Evolutionary conservation across 225 moss, liverwort and hornwort genomes (phyloP), one percentile per base, ranked within the genome.

Genomic region (Rhytidiadelphus loreus): DNA sequence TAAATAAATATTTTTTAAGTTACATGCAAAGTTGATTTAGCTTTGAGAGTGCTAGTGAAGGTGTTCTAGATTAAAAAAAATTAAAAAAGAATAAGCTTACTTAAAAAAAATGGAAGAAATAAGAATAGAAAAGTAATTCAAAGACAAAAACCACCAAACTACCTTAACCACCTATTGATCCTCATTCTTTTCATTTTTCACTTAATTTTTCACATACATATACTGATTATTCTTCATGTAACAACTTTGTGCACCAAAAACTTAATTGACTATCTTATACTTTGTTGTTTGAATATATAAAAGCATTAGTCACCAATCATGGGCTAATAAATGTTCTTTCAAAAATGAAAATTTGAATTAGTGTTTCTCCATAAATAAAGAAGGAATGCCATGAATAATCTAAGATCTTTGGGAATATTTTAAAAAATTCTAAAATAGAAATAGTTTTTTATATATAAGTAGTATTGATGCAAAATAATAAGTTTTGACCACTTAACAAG

Each of bases 321-420:
- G 3, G 26, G 4, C 4, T n/a, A 4, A 37, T 11, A 10, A 55
- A 78, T 17, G 16, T 16, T n/a, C 1, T 0, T n/a, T 26, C 0
- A 17, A 57, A 24, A 78, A n/a, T 56, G 0, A 39, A 26, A 17
- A 16, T 56, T 78, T n/a, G 16, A 56, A n/a, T 10, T n/a, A 37
- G 4, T 4, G 11, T 16, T 56, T 78, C 0, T 25, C 6, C 1
- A 43, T 24, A 6, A 30, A 30, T 30, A 8, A 59, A 59, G 6
- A 43, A 30, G 8, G 13, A 43, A 30, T 43, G 43, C 12, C 0
- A 3, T 41, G 2, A 29, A 77, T 9, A 37, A 77, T 37, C 24
- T 16, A 23, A 55, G 2, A 53, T 22, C 1, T 37, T 13, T 15
- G 3, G 1, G 0, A 25, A 56, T 56, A 9, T 25, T 55, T 24